Conservation (phyloP, 805 yeast species). For the Wickerhamomyces ciferrii region DNA sequence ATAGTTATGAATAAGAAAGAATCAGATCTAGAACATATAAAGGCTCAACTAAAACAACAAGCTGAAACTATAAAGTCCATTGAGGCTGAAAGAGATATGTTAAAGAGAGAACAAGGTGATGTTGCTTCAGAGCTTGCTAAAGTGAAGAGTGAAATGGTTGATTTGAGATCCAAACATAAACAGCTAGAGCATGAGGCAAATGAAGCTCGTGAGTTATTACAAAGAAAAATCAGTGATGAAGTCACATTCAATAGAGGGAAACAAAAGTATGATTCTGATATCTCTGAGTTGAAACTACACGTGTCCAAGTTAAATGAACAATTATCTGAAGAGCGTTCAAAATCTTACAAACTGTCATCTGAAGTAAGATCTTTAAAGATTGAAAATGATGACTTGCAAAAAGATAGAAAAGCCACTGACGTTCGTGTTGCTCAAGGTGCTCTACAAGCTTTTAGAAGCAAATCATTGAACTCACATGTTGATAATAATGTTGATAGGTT, state of each 20-base stretch:
- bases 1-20: conserved; percentile 30
- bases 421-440: conserved; percentile 20
- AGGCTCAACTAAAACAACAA: conserved; percentile 20
- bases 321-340: conserved; percentile 24
- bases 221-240: conserved; percentile 37
- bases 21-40: conserved; percentile 25
- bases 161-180: conserved; percentile 21
- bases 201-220: conserved; percentile 35
- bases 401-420: conserved; percentile 17
- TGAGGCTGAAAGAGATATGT: conserved; percentile 25
- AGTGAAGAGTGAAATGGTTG: conserved; percentile 21
- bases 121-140: conserved; percentile 22
- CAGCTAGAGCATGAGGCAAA: conserved; percentile 41
- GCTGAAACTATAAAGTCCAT: conserved; percentile 20
- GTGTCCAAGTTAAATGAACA: conserved; percentile 10
- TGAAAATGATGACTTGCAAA: conserved; percentile 27
- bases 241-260: conserved; percentile 39
- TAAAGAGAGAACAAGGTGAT: conserved; percentile 22
- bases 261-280: conserved; percentile 34
- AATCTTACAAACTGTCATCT: conserved; percentile 23
- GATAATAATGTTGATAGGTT: conserved; percentile 18
- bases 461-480: conserved; percentile 15
- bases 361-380: conserved; percentile 20
- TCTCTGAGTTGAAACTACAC: conserved; percentile 30
- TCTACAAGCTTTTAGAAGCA: conserved; percentile 7